Conservation (phyloP, 2,329 filamentous ascomycete genomes). For the Talaromyces sp. region DNA sequence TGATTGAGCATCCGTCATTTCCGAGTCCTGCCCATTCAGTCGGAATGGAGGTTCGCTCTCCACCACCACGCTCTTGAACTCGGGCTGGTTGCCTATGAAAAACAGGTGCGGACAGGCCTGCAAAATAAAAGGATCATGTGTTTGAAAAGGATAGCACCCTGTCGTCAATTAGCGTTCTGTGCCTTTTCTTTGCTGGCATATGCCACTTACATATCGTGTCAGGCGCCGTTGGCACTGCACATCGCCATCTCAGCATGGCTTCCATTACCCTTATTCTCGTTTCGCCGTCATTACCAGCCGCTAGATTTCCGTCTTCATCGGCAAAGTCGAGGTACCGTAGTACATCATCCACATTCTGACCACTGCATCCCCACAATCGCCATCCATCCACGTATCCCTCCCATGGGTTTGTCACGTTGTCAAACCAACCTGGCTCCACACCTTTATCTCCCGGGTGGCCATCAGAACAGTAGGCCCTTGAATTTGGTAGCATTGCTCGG, state of each 20-base stretch:
- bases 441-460: conserved; percentile 29
- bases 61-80: conserved; percentile 68
- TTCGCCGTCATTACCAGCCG: conserved; percentile 47
- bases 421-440: conserved; percentile 67
- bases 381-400: conserved; percentile 87
- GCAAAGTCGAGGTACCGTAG: conserved; percentile 74
- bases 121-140: conserved; percentile 86
- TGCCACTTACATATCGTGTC: conserved; percentile 80
- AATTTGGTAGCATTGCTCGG: conserved; percentile 78
- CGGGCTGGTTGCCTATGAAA: conserved; percentile 80
- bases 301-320: conserved; percentile 22
- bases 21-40: conserved; percentile 29
- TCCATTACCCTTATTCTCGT: conserved; percentile 87
- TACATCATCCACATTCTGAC: conserved; percentile 90
- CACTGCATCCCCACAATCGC: conserved; percentile 78
- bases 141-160: conserved; percentile 97
- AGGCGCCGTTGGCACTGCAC: conserved; percentile 86
- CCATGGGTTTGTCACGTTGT: conserved; percentile 89
- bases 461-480: conserved; percentile 60
- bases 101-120: conserved; percentile 83
- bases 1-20: conserved; percentile 35
- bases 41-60: conserved; percentile 41
- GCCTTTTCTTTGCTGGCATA: neutral
- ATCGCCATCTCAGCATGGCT: conserved; percentile 86
- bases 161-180: conserved; percentile 13